Conservation (phyloP, 73 alveolate species). For the Paramecium octaurelia region DNA sequence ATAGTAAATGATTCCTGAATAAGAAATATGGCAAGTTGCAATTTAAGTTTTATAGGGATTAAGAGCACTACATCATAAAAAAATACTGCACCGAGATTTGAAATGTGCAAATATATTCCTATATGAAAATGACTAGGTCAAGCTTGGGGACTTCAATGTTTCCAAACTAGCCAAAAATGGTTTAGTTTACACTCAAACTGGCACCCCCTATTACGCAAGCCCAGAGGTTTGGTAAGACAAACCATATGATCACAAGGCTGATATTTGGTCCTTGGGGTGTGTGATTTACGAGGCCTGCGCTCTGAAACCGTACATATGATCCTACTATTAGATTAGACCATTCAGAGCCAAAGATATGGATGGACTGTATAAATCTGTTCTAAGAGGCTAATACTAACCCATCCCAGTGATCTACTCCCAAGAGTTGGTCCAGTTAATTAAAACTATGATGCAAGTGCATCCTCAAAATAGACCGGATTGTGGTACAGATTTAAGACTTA, state of each 20-base stretch:
- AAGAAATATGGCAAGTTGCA: conserved; percentile 74
- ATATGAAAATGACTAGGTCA: conserved; percentile 74
- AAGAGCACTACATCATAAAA: conserved; percentile 77
- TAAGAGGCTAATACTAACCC: conserved; percentile 71
- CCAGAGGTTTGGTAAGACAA: conserved; percentile 83
- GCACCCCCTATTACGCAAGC: conserved; percentile 85
- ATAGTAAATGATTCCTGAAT: conserved; percentile 69
- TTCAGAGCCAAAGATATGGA: conserved; percentile 88
- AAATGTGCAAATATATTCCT: conserved; percentile 84
- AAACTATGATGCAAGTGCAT: conserved; percentile 59
- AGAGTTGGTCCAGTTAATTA: conserved; percentile 61
- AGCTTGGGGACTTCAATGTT: conserved; percentile 84
- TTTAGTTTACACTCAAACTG: conserved; percentile 80
- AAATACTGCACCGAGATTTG: conserved; percentile 80
- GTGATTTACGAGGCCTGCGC: conserved; percentile 80
- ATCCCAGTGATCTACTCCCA: conserved; percentile 66
- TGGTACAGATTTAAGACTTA: not conserved
- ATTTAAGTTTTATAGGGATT: conserved; percentile 76
- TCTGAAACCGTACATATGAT: conserved; percentile 59
- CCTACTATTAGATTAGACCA: conserved; percentile 49
- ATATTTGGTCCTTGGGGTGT: conserved; percentile 91
- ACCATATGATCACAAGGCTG: conserved; percentile 89
- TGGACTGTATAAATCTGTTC: conserved; percentile 74
- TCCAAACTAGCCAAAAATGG: conserved; percentile 73
- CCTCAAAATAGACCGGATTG: conserved; percentile 70